Percentiles rank a stretch among this genome's conserved stretches.
Conservation (phyloP, 2,329 filamentous ascomycete species). For the Stemphylium beticola region DNA sequence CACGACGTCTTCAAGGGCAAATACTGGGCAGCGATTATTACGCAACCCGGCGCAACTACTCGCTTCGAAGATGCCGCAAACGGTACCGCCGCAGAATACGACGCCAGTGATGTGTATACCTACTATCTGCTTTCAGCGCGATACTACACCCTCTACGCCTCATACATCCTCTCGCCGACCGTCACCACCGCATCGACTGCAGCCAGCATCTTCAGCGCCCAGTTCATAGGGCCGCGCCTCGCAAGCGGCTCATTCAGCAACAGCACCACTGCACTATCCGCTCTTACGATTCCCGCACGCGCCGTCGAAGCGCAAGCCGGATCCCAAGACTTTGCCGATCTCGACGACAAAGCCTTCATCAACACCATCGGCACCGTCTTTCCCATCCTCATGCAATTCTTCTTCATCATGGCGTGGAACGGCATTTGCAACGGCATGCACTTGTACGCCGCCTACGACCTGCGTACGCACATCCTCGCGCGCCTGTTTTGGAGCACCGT, state of each 20-base stretch:
- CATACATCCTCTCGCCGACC: constrained; percentile 10
- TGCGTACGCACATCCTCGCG: constrained; percentile 16
- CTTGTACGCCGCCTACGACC: constrained; percentile 16
- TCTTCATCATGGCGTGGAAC: constrained; percentile 55
- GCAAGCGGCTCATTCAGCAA: not conserved
- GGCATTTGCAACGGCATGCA: constrained; percentile 40
- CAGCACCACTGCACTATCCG: not conserved
- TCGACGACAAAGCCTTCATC: too few relatives aligned
- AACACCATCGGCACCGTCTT: constrained; percentile 45
- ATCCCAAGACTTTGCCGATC: too few relatives aligned
- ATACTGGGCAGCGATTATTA: constrained; percentile 20
- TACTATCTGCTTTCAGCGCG: constrained; percentile 7
- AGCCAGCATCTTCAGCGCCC: constrained; percentile 12
- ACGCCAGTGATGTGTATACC: constrained; percentile 14
- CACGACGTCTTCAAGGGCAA: constrained; percentile 18
- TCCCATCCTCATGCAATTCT: constrained; percentile 56
- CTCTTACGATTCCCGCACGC: not conserved
- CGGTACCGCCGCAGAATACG: constrained; percentile 11
- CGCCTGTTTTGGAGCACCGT: constrained; percentile 16
- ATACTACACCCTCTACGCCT: constrained; percentile 8
- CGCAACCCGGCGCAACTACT: constrained; percentile 12
- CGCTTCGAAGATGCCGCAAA: constrained; percentile 19
- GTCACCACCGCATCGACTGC: constrained; percentile 14
- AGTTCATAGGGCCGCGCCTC: constrained; percentile 18
- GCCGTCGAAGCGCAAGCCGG: too few relatives aligned